Evolutionary conservation across 257 asterid species (phyloP).

Genomic region (Solanum lycopersicoides): DNA sequence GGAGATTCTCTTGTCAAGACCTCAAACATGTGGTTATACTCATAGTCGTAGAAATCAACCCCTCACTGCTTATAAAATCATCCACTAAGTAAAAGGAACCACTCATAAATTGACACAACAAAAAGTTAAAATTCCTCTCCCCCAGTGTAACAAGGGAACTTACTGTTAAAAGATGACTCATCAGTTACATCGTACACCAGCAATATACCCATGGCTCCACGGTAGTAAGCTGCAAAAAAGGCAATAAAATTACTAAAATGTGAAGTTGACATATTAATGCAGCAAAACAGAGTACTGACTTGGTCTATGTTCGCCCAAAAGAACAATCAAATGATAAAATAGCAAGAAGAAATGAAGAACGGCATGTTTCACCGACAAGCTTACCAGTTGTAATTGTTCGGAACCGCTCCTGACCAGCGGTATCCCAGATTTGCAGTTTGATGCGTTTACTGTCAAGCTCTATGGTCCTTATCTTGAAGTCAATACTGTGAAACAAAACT

Average conservation of each 20-base stretch:
- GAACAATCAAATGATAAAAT: not conserved
- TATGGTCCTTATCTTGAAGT: constrained; percentile 57
- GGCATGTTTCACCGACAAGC: not conserved
- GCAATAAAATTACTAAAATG: not conserved
- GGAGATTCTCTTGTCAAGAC: not conserved
- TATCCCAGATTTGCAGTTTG: constrained; percentile 64
- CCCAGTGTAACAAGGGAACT: not conserved
- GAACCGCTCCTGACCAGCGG: constrained; percentile 67
- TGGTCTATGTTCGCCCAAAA: not conserved
- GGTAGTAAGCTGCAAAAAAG: constrained; percentile 49
- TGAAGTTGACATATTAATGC: not conserved
- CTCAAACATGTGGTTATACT: not conserved
- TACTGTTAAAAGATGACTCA: constrained; percentile 65
- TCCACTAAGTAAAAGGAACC: not conserved
- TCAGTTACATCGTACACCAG: constrained; percentile 66
- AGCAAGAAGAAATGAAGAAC: not conserved
- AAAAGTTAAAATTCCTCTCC: not conserved
- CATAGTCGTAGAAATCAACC: not conserved
- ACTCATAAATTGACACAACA: not conserved
- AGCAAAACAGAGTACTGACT: not conserved
- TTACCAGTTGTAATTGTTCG: constrained; percentile 61
- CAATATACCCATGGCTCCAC: constrained; percentile 72
- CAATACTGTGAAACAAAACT: constrained; percentile 33
- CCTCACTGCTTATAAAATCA: not conserved
- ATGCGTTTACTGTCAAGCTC: constrained; percentile 62